Percentiles rank a stretch among this genome's conserved stretches.
Evolutionary conservation across 306 rosid species (phyloP).

Genomic region (Trifolium pratense): DNA sequence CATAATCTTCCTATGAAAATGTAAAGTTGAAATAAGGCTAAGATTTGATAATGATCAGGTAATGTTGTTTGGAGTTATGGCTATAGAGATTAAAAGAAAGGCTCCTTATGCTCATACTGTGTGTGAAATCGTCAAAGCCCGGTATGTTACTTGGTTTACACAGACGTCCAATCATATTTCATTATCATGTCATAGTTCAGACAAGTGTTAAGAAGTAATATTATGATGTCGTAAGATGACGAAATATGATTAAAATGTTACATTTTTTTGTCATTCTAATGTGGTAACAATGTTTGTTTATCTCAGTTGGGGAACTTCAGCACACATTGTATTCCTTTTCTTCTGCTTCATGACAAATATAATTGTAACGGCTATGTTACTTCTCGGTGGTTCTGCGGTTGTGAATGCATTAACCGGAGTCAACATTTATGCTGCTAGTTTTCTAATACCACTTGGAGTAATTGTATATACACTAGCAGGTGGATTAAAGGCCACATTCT

Average conservation of each 20-base stretch:
- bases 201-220: not conserved
- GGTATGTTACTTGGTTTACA: slow-evolving; percentile 53
- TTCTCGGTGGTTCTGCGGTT: slow-evolving; percentile 96
- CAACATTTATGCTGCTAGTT: slow-evolving; percentile 92
- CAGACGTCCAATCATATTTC: not conserved
- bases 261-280: slow-evolving; percentile 10
- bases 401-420: slow-evolving; percentile 93
- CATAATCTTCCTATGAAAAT: too few species aligned
- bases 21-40: slow-evolving; percentile 11
- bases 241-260: not conserved
- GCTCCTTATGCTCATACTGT: slow-evolving; percentile 96
- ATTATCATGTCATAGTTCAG: not conserved
- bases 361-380: slow-evolving; percentile 91
- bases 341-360: slow-evolving; percentile 92
- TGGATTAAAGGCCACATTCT: slow-evolving; percentile 95
- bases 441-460: slow-evolving; percentile 92
- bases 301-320: slow-evolving; percentile 87
- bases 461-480: slow-evolving; percentile 91
- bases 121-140: slow-evolving; percentile 93
- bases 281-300: slow-evolving; percentile 33
- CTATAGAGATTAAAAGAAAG: slow-evolving; percentile 95
- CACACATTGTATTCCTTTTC: slow-evolving; percentile 79
- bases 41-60: slow-evolving; percentile 57
- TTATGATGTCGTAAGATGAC: not conserved
- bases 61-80: slow-evolving; percentile 87